Evolutionary conservation across 2,329 filamentous ascomycete species (phyloP), one percentile per base, ranked within the genome.

Genomic region (Paecilomyces fulvus): DNA sequence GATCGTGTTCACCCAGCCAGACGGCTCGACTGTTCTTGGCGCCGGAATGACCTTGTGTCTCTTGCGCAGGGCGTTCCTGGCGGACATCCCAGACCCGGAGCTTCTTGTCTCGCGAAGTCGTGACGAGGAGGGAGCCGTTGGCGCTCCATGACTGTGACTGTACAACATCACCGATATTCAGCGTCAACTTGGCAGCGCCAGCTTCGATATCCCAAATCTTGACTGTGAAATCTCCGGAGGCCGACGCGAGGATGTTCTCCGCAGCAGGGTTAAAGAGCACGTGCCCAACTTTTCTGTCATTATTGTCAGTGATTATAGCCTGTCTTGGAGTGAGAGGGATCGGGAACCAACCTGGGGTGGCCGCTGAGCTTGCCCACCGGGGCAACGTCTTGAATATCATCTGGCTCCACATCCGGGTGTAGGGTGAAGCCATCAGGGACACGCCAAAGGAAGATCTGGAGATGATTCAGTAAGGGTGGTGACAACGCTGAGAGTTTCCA

Each of bases 101-200:
- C 79, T 96, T 96, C 86, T 99, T 99, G 83, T 99, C 94, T 67
- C 94, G 85, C 59, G 91, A 96, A 8, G 94, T 97, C 7, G 94
- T 97, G 52, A 89, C 92, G 58, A 99, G 77, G 71, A 94, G 81
- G 56, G 85, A 85, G 58, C 94, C 94, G 64, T 89, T 87, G 61
- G 91, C 90, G 74, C 89, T 96, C 92, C 92, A 99, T 30, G 92
- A 95, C 66, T 97, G 80, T 60, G 90, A 95, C 75, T 97, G 94
- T 43, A 97, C 89, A 63, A 96, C 92, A 67, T 99, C 94, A 61
- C 83, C 84, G 73, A 96, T 88, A 75, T 89, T 92, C 60, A 99
- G 82, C 2, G 84, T 85, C 54, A 92, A 79, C 64, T 86, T 85
- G 1, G 88, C 70, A 64, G 89, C 84, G 57, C 89, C 90, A 30